Evolutionary conservation across 1,284 basidiomycete species (phyloP), one percentile per base, ranked within the genome.

Genomic region (Salmacisia buchloeana): DNA sequence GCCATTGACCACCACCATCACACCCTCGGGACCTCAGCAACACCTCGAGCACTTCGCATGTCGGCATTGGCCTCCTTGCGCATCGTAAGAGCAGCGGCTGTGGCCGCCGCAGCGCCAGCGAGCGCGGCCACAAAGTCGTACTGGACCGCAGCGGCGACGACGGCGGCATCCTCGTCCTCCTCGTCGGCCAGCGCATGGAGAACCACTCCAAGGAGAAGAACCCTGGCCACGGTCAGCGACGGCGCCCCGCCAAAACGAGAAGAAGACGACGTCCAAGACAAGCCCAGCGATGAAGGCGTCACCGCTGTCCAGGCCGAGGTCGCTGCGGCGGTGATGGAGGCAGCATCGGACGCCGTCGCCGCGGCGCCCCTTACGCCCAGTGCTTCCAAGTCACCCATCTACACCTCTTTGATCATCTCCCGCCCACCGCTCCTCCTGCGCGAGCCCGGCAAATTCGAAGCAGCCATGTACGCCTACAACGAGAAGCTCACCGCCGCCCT

Each of bases 401-500:
- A 73, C 59, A 80, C 82, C 27, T 81, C 83, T 6, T 75, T 94
- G 69, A 83, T 97, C 65, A 84, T 96, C 64, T 92, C 91, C 80
- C 88, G 92, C 46, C 84, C 90, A 1, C 92, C 92, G 2, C 84
- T 91, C 66, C 81, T 97, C 58, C 90, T 91, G 0, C 87, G 87
- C 39, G 86, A 87, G 0, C 90, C 88, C 0, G 87, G 86, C 6
- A 82, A 85, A 1, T 89, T 97, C 74, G 94, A 94, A 82, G 82
- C 84, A 71, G 87, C 92, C 12, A 96, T 92, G 82, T 89, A 90
- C 82, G 83, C 86, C 59, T 96, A 96, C 85, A 90, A 93, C 78
- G 84, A 86, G 10, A 86, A 88, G 60, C 86, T 97, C 69, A 86
- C 88, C 69, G 88, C 91, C 70, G 89, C 92, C 4, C 82, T 97